These are phyloP conservation scores for Monotropa hypopitys DNA, from an alignment of 179 eudicot genomes.

Conservation along the genomic window DNA sequence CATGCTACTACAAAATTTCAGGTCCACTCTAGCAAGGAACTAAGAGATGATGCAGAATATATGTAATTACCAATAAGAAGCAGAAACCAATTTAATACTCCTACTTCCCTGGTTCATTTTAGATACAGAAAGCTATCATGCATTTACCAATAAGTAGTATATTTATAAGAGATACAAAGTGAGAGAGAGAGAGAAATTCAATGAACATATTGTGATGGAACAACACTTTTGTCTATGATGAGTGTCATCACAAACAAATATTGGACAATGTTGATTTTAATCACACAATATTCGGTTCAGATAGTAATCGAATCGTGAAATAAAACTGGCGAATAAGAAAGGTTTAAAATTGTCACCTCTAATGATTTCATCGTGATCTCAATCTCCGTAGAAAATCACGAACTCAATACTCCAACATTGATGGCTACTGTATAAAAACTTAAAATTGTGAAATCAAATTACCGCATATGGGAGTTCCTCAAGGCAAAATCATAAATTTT, in stretches of 20 bases:
- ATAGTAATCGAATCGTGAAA: background rate
- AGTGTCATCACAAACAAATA: background rate
- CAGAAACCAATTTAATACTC: background rate
- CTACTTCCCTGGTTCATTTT: background rate
- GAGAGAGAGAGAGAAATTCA: too few species aligned
- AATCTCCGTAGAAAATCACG: background rate
- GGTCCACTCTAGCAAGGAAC: too few species aligned
- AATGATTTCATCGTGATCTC: background rate
- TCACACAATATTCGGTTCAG: background rate
- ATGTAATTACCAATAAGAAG: too few species aligned
- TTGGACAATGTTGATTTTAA: background rate
- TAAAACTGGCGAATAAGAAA: background rate
- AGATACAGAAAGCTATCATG: too few species aligned
- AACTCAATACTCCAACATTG: background rate
- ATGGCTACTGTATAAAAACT: constrained; percentile 18
- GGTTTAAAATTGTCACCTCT: constrained; percentile 1
- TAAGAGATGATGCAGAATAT: too few species aligned
- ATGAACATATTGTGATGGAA: background rate
- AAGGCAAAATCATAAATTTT: constrained; percentile 39
- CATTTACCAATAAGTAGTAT: background rate
- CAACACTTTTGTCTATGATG: background rate
- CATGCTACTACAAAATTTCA: too few species aligned
- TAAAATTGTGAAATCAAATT: constrained; percentile 8
- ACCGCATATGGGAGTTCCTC: constrained; percentile 7
- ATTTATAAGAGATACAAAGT: too few species aligned